Conservation (phyloP, 768 basidiomycete species). For the Austroboletus festivus region DNA sequence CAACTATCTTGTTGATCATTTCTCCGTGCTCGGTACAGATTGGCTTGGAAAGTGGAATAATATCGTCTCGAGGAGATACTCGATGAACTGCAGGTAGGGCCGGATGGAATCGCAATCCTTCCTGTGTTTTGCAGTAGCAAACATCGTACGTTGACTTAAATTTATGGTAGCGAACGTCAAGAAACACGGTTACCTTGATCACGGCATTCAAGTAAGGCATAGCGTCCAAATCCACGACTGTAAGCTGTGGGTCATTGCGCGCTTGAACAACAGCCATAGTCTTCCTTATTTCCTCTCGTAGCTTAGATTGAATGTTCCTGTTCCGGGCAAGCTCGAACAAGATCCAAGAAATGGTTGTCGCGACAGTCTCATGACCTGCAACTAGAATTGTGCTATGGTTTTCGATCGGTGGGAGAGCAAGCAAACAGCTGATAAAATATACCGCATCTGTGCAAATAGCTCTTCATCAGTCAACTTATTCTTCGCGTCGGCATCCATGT, state of each 20-base stretch:
- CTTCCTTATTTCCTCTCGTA: constrained; percentile 39
- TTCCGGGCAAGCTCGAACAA: constrained; percentile 59
- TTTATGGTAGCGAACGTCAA: constrained; percentile 23
- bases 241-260: constrained; percentile 13
- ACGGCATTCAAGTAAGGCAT: constrained; percentile 45
- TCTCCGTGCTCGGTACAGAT: constrained; percentile 46
- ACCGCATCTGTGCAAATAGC: constrained; percentile 20
- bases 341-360: constrained; percentile 57
- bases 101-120: constrained; percentile 46
- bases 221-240: constrained; percentile 42
- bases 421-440: background rate
- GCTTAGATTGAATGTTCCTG: constrained; percentile 53
- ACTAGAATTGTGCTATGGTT: constrained; percentile 41
- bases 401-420: no score
- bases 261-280: constrained; percentile 6
- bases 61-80: constrained; percentile 48
- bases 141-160: background rate
- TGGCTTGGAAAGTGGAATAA: constrained; percentile 57
- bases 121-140: no score
- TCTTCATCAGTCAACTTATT: constrained; percentile 22
- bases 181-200: constrained; percentile 25
- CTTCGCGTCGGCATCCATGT: constrained; percentile 27
- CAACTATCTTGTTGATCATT: constrained; percentile 39
- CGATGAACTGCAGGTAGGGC: constrained; percentile 54
- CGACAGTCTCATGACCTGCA: constrained; percentile 60